Evolutionary conservation across 1,139 yeast genomes (phyloP), one percentile per base, ranked within the genome.

Genomic region (Tardiomyces blankii): DNA sequence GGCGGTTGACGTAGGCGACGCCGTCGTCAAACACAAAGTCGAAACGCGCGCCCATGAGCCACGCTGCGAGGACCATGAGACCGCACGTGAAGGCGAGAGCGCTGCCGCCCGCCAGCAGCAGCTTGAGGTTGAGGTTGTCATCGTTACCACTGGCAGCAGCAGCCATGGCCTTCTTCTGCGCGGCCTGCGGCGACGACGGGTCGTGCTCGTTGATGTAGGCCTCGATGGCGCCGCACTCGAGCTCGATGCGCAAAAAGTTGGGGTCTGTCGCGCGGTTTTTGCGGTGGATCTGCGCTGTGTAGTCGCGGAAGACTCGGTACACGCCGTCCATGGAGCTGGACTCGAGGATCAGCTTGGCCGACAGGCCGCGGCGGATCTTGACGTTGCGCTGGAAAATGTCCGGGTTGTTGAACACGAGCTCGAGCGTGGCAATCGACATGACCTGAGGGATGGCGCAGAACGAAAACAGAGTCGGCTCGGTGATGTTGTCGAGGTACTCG

Each of bases 401-500:
- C 9, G 82, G 81, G 67, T 93, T 93, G 62, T 85, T 82, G 71
- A 84, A 89, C 39, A 91, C 84, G 48, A 82, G 72, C 23, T 91
- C 89, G 57, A 91, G 72, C 0, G 97, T 87, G 8, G 97, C 96
- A 62, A 91, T 82, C 39, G 97, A 96, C 98, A 91, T 91, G 30
- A 89, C 96, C 67, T 91, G 98, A 18, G 98, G 98, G 60, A 91
- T 91, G 16, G 96, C 89, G 68, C 97, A 89, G 70, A 91, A 91
- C 54, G 81, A 82, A 71, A 87, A 91, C 44, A 83, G 69, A 0
- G 95, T 79, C 47, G 84, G 86, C 59, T 93, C 98, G 50, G 77
- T 75, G 43, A 91, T 77, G 54, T 81, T 72, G 23, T 93, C 75
- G 48, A 93, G 73, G 61, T 85, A 93, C 47, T 76, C 75, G 57